These are phyloP conservation scores for Monilinia aucupariae DNA, from an alignment of 2,329 filamentous ascomycete species.

Conservation along the genomic window DNA sequence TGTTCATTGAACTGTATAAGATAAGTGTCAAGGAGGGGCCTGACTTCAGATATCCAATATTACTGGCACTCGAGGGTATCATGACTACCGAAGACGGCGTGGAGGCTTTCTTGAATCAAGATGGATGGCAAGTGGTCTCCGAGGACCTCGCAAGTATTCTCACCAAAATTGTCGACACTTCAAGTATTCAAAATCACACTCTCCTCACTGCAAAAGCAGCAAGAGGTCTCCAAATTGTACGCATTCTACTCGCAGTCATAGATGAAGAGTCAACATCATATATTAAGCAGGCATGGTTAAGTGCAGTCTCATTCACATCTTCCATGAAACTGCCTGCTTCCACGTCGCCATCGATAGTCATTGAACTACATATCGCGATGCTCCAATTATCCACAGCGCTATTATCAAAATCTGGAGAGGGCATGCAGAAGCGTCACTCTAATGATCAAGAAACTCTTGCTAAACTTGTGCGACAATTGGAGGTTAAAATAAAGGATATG, in stretches of 20 bases:
- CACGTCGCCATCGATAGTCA: conserved; percentile 18
- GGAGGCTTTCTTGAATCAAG: conserved; percentile 42
- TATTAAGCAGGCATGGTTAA: conserved; percentile 52
- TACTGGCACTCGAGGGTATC: conserved; percentile 56
- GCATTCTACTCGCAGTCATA: conserved; percentile 48
- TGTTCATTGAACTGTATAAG: conserved; percentile 58
- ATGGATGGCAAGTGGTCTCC: conserved; percentile 51
- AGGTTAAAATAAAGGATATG: conserved; percentile 23
- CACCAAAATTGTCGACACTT: conserved; percentile 20
- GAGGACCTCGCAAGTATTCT: conserved; percentile 46
- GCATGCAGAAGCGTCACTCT: conserved; percentile 46
- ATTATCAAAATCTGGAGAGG: conserved; percentile 42
- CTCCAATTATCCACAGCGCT: conserved; percentile 52
- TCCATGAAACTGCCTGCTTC: conserved; percentile 30
- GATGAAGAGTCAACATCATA: conserved; percentile 43
- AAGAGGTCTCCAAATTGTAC: conserved; percentile 51
- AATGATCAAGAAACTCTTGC: conserved; percentile 48
- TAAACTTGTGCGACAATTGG: conserved; percentile 44
- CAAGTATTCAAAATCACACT: not conserved
- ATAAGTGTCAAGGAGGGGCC: conserved; percentile 31
- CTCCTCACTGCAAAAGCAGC: conserved; percentile 36
- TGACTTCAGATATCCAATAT: conserved; percentile 52
- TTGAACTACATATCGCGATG: conserved; percentile 48
- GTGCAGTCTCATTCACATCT: conserved; percentile 46
- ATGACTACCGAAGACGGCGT: conserved; percentile 41